These are phyloP conservation scores for Acrocalymma vagum DNA, from an alignment of 2,329 filamentous ascomycete species.

Conservation along the genomic window DNA sequence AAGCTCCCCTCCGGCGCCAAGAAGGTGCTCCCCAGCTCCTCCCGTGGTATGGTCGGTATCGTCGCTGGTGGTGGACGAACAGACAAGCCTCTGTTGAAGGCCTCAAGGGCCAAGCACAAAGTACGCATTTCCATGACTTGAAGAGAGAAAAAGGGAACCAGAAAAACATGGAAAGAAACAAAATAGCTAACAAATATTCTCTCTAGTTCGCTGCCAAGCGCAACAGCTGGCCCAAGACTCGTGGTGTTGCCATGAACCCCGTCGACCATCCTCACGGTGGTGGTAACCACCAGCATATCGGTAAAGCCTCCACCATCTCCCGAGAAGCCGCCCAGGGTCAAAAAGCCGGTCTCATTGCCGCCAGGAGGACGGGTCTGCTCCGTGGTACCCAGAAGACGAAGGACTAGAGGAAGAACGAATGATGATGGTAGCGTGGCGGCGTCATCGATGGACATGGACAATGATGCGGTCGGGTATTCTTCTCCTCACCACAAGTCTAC, in stretches of 20 bases:
- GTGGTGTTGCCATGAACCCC: slow-evolving; percentile 99
- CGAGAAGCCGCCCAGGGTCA: slow-evolving; percentile 98
- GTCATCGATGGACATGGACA: slow-evolving; percentile 36
- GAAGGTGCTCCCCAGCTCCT: slow-evolving; percentile 93
- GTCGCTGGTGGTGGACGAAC: slow-evolving; percentile 99
- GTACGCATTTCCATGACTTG: slow-evolving; percentile 20
- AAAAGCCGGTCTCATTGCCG: slow-evolving; percentile 99
- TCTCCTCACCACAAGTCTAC: no score
- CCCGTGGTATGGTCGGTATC: slow-evolving; percentile 99
- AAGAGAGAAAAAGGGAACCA: no score
- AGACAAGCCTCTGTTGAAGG: slow-evolving; percentile 99
- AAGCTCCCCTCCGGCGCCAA: slow-evolving; percentile 99
- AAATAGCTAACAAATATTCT: slow-evolving; percentile 16
- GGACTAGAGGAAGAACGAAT: no score
- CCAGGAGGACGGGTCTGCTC: slow-evolving; percentile 98
- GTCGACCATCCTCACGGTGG: slow-evolving; percentile 84
- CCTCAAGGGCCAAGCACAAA: slow-evolving; percentile 99
- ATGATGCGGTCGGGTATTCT: slow-evolving; percentile 46
- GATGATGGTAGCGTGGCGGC: slow-evolving; percentile 35
- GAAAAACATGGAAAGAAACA: not conserved
- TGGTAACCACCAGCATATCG: slow-evolving; percentile 99
- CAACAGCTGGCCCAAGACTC: slow-evolving; percentile 99
- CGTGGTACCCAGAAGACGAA: slow-evolving; percentile 99
- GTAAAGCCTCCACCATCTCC: slow-evolving; percentile 99
- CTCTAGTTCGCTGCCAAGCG: slow-evolving; percentile 96